Evolutionary conservation across 768 basidiomycete species (phyloP).

Genomic region (Artomyces pyxidatus): DNA sequence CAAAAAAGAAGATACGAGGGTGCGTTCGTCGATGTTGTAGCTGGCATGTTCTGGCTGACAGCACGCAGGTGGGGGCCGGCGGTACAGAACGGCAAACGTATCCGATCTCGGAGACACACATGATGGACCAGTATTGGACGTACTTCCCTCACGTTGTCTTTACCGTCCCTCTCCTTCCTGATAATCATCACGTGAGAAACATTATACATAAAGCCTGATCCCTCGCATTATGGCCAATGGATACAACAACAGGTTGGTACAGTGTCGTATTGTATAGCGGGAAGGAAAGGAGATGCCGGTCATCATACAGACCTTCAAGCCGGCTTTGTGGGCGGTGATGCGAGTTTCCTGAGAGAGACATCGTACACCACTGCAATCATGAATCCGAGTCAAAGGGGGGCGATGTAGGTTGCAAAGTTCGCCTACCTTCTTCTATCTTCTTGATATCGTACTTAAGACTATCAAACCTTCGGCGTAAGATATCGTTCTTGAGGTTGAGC

Average conservation of each 20-base stretch:
- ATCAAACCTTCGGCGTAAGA: slow-evolving; percentile 66
- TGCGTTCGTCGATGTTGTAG: slow-evolving; percentile 29
- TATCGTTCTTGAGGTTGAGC: slow-evolving; percentile 79
- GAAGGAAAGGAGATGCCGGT: too few relatives aligned
- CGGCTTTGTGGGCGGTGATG: too few relatives aligned
- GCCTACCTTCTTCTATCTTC: slow-evolving; percentile 77
- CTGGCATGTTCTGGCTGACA: not conserved
- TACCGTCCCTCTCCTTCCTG: too few relatives aligned
- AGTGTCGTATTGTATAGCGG: too few relatives aligned
- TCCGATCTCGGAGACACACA: slow-evolving; percentile 42
- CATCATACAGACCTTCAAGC: too few relatives aligned
- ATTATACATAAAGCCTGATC: too few relatives aligned
- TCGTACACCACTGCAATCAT: slow-evolving; percentile 85
- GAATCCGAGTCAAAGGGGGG: too few relatives aligned
- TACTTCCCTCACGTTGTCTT: too few relatives aligned
- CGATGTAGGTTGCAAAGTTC: not conserved
- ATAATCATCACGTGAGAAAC: too few relatives aligned
- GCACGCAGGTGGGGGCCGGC: slow-evolving; percentile 58
- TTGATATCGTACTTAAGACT: slow-evolving; percentile 81
- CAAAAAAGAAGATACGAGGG: slow-evolving; percentile 80
- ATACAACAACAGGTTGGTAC: too few relatives aligned
- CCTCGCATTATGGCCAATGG: too few relatives aligned
- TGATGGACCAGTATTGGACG: too few relatives aligned
- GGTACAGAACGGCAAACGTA: slow-evolving; percentile 66
- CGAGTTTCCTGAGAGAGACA: slow-evolving; percentile 67